Base-by-base conservation (phyloP, 495 filamentous ascomycete genomes). In the Penicillium crystallinum region DNA sequence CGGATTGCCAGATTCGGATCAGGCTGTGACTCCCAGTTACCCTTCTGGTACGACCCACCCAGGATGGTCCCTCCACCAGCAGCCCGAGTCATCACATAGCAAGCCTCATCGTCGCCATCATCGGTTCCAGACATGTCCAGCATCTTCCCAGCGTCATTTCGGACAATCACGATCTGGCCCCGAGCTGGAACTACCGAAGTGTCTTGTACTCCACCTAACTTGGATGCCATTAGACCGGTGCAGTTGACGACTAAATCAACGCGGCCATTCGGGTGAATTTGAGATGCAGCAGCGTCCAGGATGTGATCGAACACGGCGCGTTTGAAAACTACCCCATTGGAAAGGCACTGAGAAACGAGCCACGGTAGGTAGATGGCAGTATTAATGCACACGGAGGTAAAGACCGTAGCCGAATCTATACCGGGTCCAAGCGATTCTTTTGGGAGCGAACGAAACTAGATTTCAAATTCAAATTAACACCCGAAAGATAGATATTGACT, bases 301-400 rank as follows among this genome's bases (percentile, higher is more conserved):
- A 97, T 77, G 65, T 96, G 88, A 4, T 66, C 58, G 21, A 91
- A 62, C 17, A 75, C 65, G 21, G 54, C 76, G 19, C 82, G 69
- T 34, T 77, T 81, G 63, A 97, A 74, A 4, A 80, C 68, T 0
- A 87, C 83, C 9, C 89, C 89, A 41, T 78, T 77, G 53, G 76
- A 77, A 6, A 85, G 76, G 71, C 89, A 95, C 66, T 91, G 84
- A 2, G 83, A 82, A 0, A 85, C 69, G 0, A 97, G 82, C 79
- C 87, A 96, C 9, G 89, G 84, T 10, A 95, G 83, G 72, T 96
- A 96, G 49, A 96, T 58, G 40, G 88, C 82, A 0, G 86, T 86
- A 72, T 97, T 97, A 63, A 97, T 91, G 70, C 91, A 97, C 21
- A 95, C 85, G 0, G 88, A 91, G 2, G 78, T 88, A 64, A 91